Evolutionary conservation across 805 yeast genomes (phyloP).

Genomic region (Jamesozyma jinghongensis): DNA sequence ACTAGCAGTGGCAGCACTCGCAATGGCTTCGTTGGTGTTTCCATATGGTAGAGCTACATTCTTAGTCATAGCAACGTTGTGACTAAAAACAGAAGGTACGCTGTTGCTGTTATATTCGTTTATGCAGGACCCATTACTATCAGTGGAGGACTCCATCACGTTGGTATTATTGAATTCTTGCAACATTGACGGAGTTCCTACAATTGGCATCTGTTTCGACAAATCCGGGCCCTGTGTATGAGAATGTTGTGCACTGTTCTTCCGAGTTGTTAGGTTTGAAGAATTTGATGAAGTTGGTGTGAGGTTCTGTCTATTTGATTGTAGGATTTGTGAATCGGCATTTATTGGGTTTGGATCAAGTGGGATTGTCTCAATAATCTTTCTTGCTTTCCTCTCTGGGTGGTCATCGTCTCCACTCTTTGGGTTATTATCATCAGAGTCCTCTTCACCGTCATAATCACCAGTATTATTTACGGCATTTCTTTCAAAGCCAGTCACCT

Average conservation of each 20-base stretch:
- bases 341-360: slow-evolving; percentile 73
- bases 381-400: slow-evolving; percentile 66
- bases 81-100: too few species aligned
- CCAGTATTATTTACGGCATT: slow-evolving; percentile 20
- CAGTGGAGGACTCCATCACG: too few species aligned
- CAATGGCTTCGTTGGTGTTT: background rate
- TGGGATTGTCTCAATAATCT: slow-evolving; percentile 69
- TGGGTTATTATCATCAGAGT: slow-evolving; percentile 16
- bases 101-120: too few species aligned
- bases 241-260: too few species aligned
- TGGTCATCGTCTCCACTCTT: slow-evolving; percentile 30
- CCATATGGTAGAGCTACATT: background rate
- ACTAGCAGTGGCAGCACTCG: background rate
- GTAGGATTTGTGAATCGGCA: slow-evolving; percentile 15
- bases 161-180: too few species aligned
- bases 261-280: too few species aligned
- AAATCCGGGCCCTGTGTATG: too few species aligned
- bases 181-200: too few species aligned
- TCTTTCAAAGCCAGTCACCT: background rate
- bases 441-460: slow-evolving; percentile 31
- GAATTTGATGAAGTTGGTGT: background rate
- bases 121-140: too few species aligned
- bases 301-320: slow-evolving; percentile 3
- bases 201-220: too few species aligned
- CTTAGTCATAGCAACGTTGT: too few species aligned